These are phyloP conservation scores for Novymonas esmeraldas DNA, from an alignment of 208 protist species.

Conservation along the genomic window DNA sequence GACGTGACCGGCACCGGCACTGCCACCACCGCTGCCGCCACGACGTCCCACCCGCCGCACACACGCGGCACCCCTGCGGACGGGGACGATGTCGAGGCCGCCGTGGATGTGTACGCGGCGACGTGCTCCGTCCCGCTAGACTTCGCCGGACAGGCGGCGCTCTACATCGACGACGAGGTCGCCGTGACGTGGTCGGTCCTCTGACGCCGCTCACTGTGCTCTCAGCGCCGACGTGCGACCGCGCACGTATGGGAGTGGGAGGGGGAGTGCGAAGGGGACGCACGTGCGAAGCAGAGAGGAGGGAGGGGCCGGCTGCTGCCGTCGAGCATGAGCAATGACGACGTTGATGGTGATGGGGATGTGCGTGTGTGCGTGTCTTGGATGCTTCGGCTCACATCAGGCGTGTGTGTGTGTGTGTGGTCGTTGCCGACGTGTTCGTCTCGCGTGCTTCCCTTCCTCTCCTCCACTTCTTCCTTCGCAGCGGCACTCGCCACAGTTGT, in stretches of 20 bases:
- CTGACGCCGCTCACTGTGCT: no score
- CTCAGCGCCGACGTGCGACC: no score
- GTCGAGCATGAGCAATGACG: no score
- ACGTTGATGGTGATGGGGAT: no score
- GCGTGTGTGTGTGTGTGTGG: background rate
- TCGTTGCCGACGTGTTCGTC: background rate
- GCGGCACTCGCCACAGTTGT: no score
- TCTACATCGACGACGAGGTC: slow-evolving; percentile 31
- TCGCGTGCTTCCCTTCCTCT: slow-evolving; percentile 1
- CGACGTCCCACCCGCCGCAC: background rate
- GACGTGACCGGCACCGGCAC: background rate
- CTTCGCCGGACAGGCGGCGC: slow-evolving; percentile 22
- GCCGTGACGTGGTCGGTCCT: slow-evolving; percentile 32
- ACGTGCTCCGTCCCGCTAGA: slow-evolving; percentile 20
- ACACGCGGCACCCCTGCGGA: background rate
- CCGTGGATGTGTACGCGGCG: slow-evolving; percentile 23
- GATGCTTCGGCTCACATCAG: no score
- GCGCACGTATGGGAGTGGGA: no score
- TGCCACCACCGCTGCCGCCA: background rate
- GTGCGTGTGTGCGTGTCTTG: no score
- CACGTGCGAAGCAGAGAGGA: no score
- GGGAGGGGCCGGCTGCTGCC: no score
- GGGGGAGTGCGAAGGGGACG: no score
- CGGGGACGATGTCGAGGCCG: background rate
- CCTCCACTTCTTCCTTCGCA: no score